Conservation (phyloP, 805 yeast genomes). For the Candida cerambycidarum region DNA sequence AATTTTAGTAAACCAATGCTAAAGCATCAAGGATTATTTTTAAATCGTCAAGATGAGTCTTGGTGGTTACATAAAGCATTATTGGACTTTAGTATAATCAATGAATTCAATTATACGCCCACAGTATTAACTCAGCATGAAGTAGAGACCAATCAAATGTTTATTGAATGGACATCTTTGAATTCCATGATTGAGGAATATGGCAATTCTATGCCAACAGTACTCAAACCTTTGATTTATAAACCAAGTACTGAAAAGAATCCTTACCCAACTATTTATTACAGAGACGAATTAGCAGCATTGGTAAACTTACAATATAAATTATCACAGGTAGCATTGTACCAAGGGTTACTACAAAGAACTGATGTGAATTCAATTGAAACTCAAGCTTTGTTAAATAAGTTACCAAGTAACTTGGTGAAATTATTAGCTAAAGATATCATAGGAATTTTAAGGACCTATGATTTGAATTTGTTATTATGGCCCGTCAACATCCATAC, state of each 20-base stretch:
- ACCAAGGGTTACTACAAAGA: slow-evolving; percentile 25
- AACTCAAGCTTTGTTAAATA: slow-evolving; percentile 21
- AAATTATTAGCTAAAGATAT: slow-evolving; percentile 33
- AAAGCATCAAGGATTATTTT: slow-evolving; percentile 5
- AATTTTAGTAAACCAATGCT: slow-evolving; percentile 13
- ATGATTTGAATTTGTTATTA: slow-evolving; percentile 30
- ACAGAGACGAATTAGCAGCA: slow-evolving; percentile 37
- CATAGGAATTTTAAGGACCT: slow-evolving; percentile 39
- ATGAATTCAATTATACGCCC: slow-evolving; percentile 27
- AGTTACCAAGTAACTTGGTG: slow-evolving; percentile 25
- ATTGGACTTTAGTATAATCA: slow-evolving; percentile 26
- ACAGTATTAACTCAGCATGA: slow-evolving; percentile 29
- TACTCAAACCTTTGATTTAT: slow-evolving; percentile 32
- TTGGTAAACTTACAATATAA: slow-evolving; percentile 29
- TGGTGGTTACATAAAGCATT: slow-evolving; percentile 40
- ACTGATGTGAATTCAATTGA: slow-evolving; percentile 15
- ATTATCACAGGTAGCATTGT: slow-evolving; percentile 29
- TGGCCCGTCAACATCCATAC: slow-evolving; percentile 40
- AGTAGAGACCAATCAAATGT: slow-evolving; percentile 21
- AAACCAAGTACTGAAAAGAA: slow-evolving; percentile 23
- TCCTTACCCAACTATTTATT: slow-evolving; percentile 33
- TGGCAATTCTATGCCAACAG: slow-evolving; percentile 27
- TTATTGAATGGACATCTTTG: slow-evolving; percentile 28
- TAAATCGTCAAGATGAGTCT: slow-evolving; percentile 17
- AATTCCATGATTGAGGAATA: slow-evolving; percentile 27